Evolutionary conservation across 1,284 basidiomycete species (phyloP).

Genomic region (Puccinia hordei): DNA sequence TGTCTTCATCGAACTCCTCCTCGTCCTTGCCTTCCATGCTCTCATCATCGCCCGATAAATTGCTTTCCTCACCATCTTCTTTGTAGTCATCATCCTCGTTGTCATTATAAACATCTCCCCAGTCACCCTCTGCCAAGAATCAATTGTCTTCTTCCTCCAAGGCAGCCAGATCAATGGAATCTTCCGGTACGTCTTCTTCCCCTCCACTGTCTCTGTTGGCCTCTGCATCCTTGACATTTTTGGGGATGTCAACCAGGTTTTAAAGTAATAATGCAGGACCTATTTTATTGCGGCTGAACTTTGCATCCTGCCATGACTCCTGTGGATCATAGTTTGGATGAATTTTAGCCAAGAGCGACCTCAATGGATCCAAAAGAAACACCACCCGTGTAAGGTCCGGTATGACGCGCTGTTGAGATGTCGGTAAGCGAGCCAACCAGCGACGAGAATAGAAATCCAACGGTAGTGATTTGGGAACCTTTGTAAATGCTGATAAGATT

Average conservation of each 20-base stretch:
- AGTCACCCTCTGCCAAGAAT: neutral
- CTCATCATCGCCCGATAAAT: neutral
- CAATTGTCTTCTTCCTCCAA: neutral
- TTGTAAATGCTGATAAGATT: neutral
- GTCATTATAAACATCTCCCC: neutral
- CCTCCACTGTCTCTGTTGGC: neutral
- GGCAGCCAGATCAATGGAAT: neutral
- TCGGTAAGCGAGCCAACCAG: neutral
- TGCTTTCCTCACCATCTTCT: neutral
- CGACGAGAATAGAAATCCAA: conserved; percentile 26
- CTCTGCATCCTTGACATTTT: neutral
- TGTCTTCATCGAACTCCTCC: neutral
- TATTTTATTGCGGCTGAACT: neutral
- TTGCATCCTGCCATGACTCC: neutral
- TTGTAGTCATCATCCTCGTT: conserved; percentile 1
- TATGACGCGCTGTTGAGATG: neutral
- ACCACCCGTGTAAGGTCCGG: neutral
- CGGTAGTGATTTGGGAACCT: conserved; percentile 3
- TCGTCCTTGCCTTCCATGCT: neutral
- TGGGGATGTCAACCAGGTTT: neutral
- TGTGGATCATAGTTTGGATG: neutral
- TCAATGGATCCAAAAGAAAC: conserved; percentile 4
- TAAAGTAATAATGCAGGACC: neutral
- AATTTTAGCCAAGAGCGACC: neutral
- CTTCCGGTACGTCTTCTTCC: neutral